Evolutionary conservation across 2,329 filamentous ascomycete species (phyloP), one percentile per base, ranked within the genome.

Genomic region (Hypoxylon sp.): DNA sequence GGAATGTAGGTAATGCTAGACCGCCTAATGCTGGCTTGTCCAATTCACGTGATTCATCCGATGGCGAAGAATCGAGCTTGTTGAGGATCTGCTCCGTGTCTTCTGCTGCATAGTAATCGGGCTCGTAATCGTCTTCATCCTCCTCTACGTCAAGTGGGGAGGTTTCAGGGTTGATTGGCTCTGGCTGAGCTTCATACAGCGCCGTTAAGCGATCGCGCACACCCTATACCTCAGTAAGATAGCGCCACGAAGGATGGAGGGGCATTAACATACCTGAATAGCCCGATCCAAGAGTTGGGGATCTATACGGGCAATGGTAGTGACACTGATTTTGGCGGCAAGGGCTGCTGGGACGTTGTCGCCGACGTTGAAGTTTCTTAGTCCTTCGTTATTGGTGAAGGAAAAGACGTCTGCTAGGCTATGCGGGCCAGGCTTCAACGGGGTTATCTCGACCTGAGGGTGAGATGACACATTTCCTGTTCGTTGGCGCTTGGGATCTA

Each of bases 111-210:
- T 91, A 89, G 73, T 93, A 94, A 75, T 97, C 92, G 0, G 95
- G 94, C 75, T 98, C 95, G 76, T 98, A 98, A 74, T 97, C 93
- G 71, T 97, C 93, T 19, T 97, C 94, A 46, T 97, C 94, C 7
- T 91, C 90, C 6, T 92, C 89, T 2, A 92, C 89, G 27, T 87
- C 88, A 1, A 91, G 78, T 0, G 87, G 87, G 13, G 87, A 84
- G 1, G 88, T 90, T 59, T 88, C 86, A 6, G 88, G 83, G 68
- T 88, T 88, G 29, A 88, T 80, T 0, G 82, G 79, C n/a, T 80
- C 75, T n/a, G 82, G 82, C 3, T 82, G 79, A 32, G 79, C 82
- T 31, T 83, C 81, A 27, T 74, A 70, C 37, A 88, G 79, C 8
- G 81, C 75, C 2, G 80, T 76, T 24, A 86, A 79, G 58, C 89